Evolutionary conservation across 257 asterid species (phyloP).

Genomic region (Leonotis leonurus): DNA sequence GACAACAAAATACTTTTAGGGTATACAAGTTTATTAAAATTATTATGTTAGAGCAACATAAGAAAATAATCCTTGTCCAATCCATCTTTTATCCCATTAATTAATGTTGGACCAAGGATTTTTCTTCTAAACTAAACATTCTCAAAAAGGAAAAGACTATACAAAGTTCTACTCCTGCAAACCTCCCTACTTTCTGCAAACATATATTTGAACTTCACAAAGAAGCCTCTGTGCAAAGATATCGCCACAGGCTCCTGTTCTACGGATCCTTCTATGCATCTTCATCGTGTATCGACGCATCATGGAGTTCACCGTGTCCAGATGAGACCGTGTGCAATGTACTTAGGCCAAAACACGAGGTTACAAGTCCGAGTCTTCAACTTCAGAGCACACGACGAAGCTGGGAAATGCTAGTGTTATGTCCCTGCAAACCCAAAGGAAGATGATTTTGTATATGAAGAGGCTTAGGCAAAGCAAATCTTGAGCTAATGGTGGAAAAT

Average conservation of each 20-base stretch:
- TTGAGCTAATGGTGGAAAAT: neutral
- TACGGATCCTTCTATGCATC: neutral
- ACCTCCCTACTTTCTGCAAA: constrained; percentile 3
- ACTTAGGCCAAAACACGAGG: neutral
- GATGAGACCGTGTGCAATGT: neutral
- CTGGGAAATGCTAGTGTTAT: constrained; percentile 78
- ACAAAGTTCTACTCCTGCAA: neutral
- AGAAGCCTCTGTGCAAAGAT: neutral
- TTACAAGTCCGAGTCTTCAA: constrained; percentile 51
- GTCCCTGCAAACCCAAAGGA: constrained; percentile 38
- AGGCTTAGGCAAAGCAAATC: neutral
- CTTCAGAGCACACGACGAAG: constrained; percentile 50
- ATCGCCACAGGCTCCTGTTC: neutral
- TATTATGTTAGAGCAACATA: neutral
- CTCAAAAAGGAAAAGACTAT: neutral
- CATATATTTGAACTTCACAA: neutral
- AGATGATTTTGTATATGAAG: neutral
- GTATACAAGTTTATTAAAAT: neutral
- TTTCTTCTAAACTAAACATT: neutral
- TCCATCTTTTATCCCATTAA: too few species aligned
- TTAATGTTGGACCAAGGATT: neutral
- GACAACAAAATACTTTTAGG: too few species aligned
- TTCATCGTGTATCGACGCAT: neutral
- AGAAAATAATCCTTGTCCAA: neutral
- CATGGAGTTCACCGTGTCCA: neutral